Evolutionary conservation across 2,329 filamentous ascomycete species (phyloP), one percentile per base, ranked within the genome.

Genomic region (Fusarium sp.): DNA sequence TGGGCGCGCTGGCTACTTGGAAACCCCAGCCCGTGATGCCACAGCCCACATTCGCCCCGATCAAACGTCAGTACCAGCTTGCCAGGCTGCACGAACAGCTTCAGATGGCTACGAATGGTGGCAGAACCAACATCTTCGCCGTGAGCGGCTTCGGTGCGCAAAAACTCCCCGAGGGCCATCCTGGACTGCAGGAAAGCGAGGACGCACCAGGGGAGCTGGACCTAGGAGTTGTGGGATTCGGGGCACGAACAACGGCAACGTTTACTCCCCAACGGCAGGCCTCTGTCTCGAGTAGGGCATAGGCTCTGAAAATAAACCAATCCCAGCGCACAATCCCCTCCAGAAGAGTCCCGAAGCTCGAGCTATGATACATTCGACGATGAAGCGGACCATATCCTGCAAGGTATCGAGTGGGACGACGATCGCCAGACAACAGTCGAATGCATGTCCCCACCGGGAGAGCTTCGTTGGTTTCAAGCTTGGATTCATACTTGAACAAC

Each of bases 21-120:
- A 91, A 91, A 50, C 95, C 96, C 0, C 91, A 92, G 72, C 95
- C 96, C 1, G 85, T 97, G 6, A 89, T 94, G 32, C 90, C 91
- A 9, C 91, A 94, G 79, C 89, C 86, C 4, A 80, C 90, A 2
- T 89, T 92, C 73, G 84, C 86, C 6, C 90, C 91, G 4, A 91
- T 93, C 68, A 89, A 88, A 76, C 86, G 90, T 12, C 88, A 90
- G 69, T 93, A 93, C 72, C 88, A 91, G 72, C 86, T 91, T 10
- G 86, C 90, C 12, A 87, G 91, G 25, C 85, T 93, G 14, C 88
- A 90, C 66, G 90, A 93, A 76, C 91, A 93, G 81, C 82, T 93
- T 6, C 88, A 91, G 71, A 89, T 90, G 75, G 91, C 91, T 6
- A 92, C 91, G 0, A 93, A 92, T 71, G 90, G 90, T 45, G 90